These are phyloP conservation scores for Pyrus pyrifolia DNA, from an alignment of 306 rosid species.

Conservation along the genomic window DNA sequence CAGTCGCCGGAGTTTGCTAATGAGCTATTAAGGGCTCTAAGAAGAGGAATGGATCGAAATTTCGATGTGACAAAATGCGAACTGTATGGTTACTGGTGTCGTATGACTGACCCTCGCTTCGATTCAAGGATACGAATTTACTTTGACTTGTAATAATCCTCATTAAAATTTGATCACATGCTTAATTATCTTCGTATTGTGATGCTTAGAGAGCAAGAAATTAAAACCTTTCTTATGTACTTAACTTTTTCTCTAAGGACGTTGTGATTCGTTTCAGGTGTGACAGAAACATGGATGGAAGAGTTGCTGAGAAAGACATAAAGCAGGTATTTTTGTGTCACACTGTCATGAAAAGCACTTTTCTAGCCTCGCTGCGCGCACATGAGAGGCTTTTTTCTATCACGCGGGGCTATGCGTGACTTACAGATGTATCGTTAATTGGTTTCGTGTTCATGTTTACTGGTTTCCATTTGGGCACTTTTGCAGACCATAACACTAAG, in stretches of 20 bases:
- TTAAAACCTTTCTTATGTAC: neutral
- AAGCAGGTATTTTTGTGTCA: slow-evolving; percentile 47
- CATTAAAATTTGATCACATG: too few relatives aligned
- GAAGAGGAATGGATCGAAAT: slow-evolving; percentile 48
- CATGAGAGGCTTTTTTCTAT: too few relatives aligned
- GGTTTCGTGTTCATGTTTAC: neutral
- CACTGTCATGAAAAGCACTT: neutral
- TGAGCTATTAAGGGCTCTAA: slow-evolving; percentile 59
- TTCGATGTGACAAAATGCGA: slow-evolving; percentile 50
- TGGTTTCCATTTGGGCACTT: slow-evolving; percentile 1
- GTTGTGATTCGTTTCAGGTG: slow-evolving; percentile 40
- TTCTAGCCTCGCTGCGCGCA: neutral
- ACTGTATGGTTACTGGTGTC: slow-evolving; percentile 50
- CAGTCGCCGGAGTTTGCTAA: slow-evolving; percentile 56
- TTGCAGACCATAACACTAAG: slow-evolving; percentile 52
- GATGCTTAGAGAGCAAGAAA: too few relatives aligned
- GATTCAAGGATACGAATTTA: slow-evolving; percentile 53
- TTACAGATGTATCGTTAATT: too few relatives aligned
- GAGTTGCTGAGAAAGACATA: slow-evolving; percentile 50
- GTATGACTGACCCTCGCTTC: slow-evolving; percentile 41
- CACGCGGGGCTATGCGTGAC: too few relatives aligned
- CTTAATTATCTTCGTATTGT: neutral
- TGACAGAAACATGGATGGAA: slow-evolving; percentile 70
- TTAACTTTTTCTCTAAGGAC: neutral
- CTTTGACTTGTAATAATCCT: slow-evolving; percentile 60